Evolutionary conservation across 2,329 filamentous ascomycete genomes (phyloP).

Genomic region (Pyricularia pennisetigena): DNA sequence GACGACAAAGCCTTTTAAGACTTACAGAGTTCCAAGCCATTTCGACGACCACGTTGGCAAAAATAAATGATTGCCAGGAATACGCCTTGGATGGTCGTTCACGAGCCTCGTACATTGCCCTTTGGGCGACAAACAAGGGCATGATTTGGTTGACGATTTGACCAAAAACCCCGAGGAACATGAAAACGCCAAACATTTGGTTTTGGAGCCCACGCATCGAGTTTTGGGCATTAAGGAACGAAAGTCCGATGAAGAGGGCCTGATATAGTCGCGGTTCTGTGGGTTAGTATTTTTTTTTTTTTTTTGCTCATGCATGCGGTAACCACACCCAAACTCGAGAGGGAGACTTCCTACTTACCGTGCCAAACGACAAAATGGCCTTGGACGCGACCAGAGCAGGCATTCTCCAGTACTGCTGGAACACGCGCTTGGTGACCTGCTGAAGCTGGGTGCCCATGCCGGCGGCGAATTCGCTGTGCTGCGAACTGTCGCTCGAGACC

Average conservation of each 20-base stretch:
- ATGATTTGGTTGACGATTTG: slow-evolving; percentile 72
- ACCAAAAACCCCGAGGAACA: slow-evolving; percentile 73
- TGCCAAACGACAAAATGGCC: slow-evolving; percentile 51
- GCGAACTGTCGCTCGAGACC: slow-evolving; percentile 23
- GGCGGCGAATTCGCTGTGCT: slow-evolving; percentile 71
- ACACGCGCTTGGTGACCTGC: slow-evolving; percentile 63
- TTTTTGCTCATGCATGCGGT: not conserved
- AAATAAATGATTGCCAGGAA: slow-evolving; percentile 76
- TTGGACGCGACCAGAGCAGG: slow-evolving; percentile 87
- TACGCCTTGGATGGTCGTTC: slow-evolving; percentile 80
- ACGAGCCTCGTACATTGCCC: slow-evolving; percentile 73
- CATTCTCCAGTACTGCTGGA: slow-evolving; percentile 87
- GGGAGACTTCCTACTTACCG: slow-evolving; percentile 14
- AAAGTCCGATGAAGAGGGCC: slow-evolving; percentile 72
- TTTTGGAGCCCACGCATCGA: slow-evolving; percentile 73
- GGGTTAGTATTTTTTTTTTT: not conserved
- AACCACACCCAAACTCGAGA: too few relatives aligned
- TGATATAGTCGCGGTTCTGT: too few relatives aligned
- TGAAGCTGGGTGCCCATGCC: slow-evolving; percentile 58
- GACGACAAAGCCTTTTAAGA: too few relatives aligned
- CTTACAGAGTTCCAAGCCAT: slow-evolving; percentile 67
- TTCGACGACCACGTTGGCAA: slow-evolving; percentile 75
- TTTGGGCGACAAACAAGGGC: slow-evolving; percentile 77
- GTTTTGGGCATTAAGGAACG: slow-evolving; percentile 64
- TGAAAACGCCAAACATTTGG: slow-evolving; percentile 80